These are phyloP conservation scores for Vinca minor DNA, from an alignment of 257 asterid genomes.

Conservation along the genomic window DNA sequence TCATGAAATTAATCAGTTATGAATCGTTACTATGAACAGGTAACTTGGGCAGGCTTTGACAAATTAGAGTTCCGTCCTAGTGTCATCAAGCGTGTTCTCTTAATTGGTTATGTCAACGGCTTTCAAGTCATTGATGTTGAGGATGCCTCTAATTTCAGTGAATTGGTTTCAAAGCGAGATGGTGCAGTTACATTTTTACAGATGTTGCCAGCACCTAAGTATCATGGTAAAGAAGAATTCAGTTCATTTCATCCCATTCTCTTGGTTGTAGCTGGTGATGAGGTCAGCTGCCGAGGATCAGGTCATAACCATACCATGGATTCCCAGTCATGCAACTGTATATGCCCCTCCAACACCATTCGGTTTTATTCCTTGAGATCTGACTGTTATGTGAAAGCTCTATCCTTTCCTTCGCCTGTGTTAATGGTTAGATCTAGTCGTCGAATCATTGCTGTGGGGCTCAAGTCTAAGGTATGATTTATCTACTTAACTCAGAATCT, in stretches of 20 bases:
- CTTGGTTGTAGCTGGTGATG: slow-evolving; percentile 53
- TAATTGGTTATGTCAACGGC: slow-evolving; percentile 61
- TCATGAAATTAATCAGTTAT: slow-evolving; percentile 6
- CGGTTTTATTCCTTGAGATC: slow-evolving; percentile 60
- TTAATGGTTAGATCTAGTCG: slow-evolving; percentile 63
- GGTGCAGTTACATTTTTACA: slow-evolving; percentile 67
- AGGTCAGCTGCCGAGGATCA: slow-evolving; percentile 31
- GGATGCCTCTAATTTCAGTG: slow-evolving; percentile 57
- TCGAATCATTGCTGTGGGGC: slow-evolving; percentile 61
- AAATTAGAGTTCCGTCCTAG: slow-evolving; percentile 42
- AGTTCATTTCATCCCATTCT: slow-evolving; percentile 42
- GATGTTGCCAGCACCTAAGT: slow-evolving; percentile 52
- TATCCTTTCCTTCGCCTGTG: slow-evolving; percentile 58
- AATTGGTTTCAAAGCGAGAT: slow-evolving; percentile 61
- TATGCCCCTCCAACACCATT: slow-evolving; percentile 49
- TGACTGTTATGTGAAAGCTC: slow-evolving; percentile 46
- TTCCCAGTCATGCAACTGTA: slow-evolving; percentile 28
- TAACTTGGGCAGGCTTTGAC: slow-evolving; percentile 78
- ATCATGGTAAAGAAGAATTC: slow-evolving; percentile 34
- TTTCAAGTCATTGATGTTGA: slow-evolving; percentile 74
- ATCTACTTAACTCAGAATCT: not conserved
- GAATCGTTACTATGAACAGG: slow-evolving; percentile 34
- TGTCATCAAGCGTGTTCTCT: slow-evolving; percentile 40
- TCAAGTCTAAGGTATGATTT: slow-evolving; percentile 62
- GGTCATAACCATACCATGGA: slow-evolving; percentile 26